Evolutionary conservation across 2,329 filamentous ascomycete species (phyloP).

Genomic region (Diaporthe vaccinii): DNA sequence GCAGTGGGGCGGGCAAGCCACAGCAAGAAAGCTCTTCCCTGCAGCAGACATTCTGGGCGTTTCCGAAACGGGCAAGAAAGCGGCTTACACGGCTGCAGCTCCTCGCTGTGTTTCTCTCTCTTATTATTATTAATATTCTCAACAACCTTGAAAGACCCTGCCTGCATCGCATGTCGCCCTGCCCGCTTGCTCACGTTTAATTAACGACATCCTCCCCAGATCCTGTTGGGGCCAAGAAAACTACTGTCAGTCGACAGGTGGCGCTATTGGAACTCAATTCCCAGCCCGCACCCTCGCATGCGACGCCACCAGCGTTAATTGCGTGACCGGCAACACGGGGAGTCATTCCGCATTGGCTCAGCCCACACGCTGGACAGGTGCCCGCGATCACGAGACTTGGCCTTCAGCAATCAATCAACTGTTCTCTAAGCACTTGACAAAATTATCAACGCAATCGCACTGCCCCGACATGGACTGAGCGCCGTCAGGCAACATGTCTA

Average conservation of each 20-base stretch:
- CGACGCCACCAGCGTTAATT: background rate
- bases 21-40: constrained; percentile 27
- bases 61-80: constrained; percentile 14
- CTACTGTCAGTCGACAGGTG: background rate
- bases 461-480: background rate
- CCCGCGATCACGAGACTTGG: constrained; percentile 4
- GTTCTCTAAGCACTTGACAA: background rate
- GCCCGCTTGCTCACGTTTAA: background rate
- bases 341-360: constrained; percentile 23
- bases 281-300: constrained; percentile 22
- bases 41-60: background rate
- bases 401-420: background rate
- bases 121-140: background rate
- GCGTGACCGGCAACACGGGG: constrained; percentile 9
- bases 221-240: constrained; percentile 22
- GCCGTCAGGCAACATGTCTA: background rate
- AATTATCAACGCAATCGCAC: too few relatives aligned
- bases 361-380: constrained; percentile 4
- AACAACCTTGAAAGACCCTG: constrained; percentile 13
- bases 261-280: constrained; percentile 31
- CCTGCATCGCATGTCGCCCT: constrained; percentile 11
- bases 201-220: background rate
- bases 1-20: constrained; percentile 10
- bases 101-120: background rate
- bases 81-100: constrained; percentile 26